Evolutionary conservation across 371 early-diverging fungal genomes (phyloP), one percentile per base, ranked within the genome.

Genomic region (Saksenaea vasiformis): DNA sequence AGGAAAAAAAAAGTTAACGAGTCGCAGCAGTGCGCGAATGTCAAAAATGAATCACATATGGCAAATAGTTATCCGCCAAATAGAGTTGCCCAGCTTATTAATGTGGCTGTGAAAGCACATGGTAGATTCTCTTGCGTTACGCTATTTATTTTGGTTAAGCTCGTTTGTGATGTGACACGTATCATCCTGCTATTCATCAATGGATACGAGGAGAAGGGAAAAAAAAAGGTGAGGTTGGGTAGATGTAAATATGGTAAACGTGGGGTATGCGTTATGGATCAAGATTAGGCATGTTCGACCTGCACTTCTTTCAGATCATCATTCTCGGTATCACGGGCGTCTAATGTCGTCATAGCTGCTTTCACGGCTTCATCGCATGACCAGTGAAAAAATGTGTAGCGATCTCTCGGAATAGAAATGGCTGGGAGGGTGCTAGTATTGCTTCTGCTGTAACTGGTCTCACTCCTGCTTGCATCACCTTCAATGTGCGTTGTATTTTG

Each of bases 301-400:
- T 47, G 19, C 22, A 22, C 51, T 22, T n/a, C 22, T 47, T 5
- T 47, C 10, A 22, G 51, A 19, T 22, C 51, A 22, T 47, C 22
- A 19, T 47, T 22, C 22, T 47, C 51, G 4, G 5, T 47, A 11
- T 17, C 22, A 22, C 10, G 19, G 10, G 24, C 10, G 4, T n/a
- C 27, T 11, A 68, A n/a, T 17, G 70, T 64, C 14, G 19, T 58
- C 24, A 54, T 19, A 34, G 82, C 84, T 27, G 78, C 58, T 13
- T 65, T 61, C 2, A 82, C 78, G 27, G 84, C 84, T 41, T 78
- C 80, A 53, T 84, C 80, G 5, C 70, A 56, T 36, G 72, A 74
- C 75, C 77, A 82, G 60, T 84, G 84, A 69, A 84, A 81, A 60
- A 78, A 84, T 0, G 76, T 77, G 60, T 81, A 81, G 5, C 62